A percentile compares a stretch with the other conserved stretches of the same genome.
These are phyloP conservation scores for Thielaviopsis musarum DNA, from an alignment of 2,329 filamentous ascomycete species.

Conservation along the genomic window DNA sequence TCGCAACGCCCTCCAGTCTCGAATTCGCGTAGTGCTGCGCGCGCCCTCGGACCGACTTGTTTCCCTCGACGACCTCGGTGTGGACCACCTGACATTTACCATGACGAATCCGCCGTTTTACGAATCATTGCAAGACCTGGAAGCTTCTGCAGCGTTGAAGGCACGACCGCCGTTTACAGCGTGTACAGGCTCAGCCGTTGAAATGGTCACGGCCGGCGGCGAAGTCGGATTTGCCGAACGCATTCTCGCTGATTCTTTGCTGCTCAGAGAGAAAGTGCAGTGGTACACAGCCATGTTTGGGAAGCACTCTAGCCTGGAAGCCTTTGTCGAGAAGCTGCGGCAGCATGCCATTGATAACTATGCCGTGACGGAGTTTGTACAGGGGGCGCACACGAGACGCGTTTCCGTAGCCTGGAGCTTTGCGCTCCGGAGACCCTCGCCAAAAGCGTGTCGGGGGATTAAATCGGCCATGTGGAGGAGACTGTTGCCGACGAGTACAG, in stretches of 20 bases:
- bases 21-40: constrained; percentile 48
- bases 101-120: constrained; percentile 98
- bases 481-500: constrained; percentile 27
- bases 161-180: constrained; percentile 50
- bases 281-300: constrained; percentile 94
- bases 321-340: constrained; percentile 42
- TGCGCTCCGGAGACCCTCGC: constrained; percentile 42
- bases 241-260: constrained; percentile 53
- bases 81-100: constrained; percentile 52
- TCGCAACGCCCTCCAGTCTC: constrained; percentile 43
- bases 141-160: constrained; percentile 48
- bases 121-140: constrained; percentile 51
- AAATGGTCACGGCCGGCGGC: constrained; percentile 74
- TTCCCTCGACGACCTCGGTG: constrained; percentile 37
- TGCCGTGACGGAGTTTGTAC: constrained; percentile 63
- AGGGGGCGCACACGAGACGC: constrained; percentile 60
- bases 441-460: constrained; percentile 28
- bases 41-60: constrained; percentile 38
- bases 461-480: constrained; percentile 24
- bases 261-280: constrained; percentile 41
- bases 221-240: constrained; percentile 58
- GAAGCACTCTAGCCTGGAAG: constrained; percentile 52
- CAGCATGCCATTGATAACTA: constrained; percentile 52
- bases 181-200: constrained; percentile 58
- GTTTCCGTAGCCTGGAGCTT: constrained; percentile 91